These are phyloP conservation scores for Epichloe bromicola DNA, from an alignment of 2,329 filamentous ascomycete species.

Conservation along the genomic window DNA sequence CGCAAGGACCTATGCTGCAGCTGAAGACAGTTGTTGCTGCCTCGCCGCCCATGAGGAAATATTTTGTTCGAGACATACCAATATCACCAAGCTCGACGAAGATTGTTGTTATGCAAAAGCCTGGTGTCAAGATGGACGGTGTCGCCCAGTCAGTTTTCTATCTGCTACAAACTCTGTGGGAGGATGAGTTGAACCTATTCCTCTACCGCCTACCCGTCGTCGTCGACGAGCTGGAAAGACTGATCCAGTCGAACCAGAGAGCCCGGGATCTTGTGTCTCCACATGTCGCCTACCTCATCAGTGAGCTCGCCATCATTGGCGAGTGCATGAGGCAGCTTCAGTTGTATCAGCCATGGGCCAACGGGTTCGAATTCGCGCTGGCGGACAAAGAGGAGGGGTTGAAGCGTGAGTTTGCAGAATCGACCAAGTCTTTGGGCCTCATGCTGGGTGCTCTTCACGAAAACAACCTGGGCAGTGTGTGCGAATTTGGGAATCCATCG, in stretches of 20 bases:
- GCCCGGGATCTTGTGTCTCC: constrained; percentile 25
- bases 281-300: constrained; percentile 22
- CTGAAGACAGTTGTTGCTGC: constrained; percentile 13
- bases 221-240: constrained; percentile 35
- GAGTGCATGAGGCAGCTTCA: constrained; percentile 32
- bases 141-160: constrained; percentile 18
- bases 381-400: constrained; percentile 13
- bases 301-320: constrained; percentile 31
- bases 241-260: constrained; percentile 24
- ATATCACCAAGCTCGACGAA: constrained; percentile 8
- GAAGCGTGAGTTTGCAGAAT: constrained; percentile 13
- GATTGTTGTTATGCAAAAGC: constrained; percentile 11
- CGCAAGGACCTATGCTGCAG: constrained; percentile 17
- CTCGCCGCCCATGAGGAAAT: constrained; percentile 28
- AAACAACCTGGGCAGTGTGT: constrained; percentile 5
- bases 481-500: constrained; percentile 19
- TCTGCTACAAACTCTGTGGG: constrained; percentile 25
- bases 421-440: constrained; percentile 5
- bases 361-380: constrained; percentile 21
- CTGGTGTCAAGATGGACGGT: constrained; percentile 10
- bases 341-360: constrained; percentile 35
- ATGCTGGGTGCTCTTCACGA: constrained; percentile 9
- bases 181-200: constrained; percentile 19
- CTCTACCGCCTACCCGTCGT: constrained; percentile 20
- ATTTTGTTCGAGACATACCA: constrained; percentile 18